phyloP scores from a whole-genome alignment of 108 stramenopile genomes.

The Cyclotella cryptica region DNA sequence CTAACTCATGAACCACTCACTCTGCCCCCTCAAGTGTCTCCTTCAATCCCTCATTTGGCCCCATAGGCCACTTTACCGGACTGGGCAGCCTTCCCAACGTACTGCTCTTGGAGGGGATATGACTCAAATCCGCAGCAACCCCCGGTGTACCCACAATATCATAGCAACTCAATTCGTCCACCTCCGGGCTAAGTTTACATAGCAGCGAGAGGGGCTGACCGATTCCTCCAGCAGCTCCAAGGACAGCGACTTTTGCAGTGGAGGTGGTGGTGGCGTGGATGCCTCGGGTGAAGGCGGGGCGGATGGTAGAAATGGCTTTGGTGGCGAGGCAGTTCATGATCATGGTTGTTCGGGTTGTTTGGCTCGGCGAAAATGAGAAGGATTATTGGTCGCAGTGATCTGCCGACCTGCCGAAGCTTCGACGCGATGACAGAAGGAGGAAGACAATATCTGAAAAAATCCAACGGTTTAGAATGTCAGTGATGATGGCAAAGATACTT shows the following conservation, averaged over 20 bases:
- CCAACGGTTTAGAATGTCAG: not conserved
- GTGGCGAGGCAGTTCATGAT: conserved; percentile 45
- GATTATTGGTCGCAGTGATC: too few relatives aligned
- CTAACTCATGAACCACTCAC: conserved; percentile 3
- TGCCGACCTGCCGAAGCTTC: too few relatives aligned
- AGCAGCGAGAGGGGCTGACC: conserved; percentile 98
- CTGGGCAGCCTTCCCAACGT: conserved; percentile 75
- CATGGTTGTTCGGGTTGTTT: conserved; percentile 16
- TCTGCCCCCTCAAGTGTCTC: conserved; percentile 85
- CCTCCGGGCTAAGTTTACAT: conserved; percentile 91
- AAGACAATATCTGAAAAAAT: not conserved
- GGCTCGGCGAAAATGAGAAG: too few relatives aligned
- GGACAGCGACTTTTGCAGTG: conserved; percentile 89
- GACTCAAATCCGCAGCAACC: conserved; percentile 97
- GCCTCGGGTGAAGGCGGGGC: conserved; percentile 2
- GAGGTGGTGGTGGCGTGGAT: conserved; percentile 61
- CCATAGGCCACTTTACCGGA: conserved; percentile 78
- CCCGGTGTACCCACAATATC: conserved; percentile 96
- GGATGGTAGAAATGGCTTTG: conserved; percentile 21
- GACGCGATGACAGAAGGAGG: too few relatives aligned
- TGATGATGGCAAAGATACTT: conserved; percentile 16
- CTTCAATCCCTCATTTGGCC: conserved; percentile 70
- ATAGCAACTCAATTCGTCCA: conserved; percentile 85
- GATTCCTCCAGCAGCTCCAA: conserved; percentile 98
- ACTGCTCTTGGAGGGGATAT: conserved; percentile 66